Percentiles rank a stretch among this genome's conserved stretches.
These are phyloP conservation scores for Parmelia sp. DNA, from an alignment of 495 filamentous ascomycete species.

Conservation along the genomic window DNA sequence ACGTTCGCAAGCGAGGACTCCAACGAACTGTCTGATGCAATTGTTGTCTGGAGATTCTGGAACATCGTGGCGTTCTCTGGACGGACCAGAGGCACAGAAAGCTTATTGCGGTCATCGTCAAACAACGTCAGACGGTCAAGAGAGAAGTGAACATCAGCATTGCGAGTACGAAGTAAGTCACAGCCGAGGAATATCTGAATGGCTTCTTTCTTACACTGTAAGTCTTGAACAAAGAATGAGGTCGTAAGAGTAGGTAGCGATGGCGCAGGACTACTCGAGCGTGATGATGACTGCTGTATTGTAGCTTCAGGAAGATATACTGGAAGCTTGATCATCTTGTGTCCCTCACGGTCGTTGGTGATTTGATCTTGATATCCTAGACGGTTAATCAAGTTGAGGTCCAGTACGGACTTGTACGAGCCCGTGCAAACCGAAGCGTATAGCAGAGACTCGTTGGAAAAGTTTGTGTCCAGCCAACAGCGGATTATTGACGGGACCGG, in stretches of 20 bases:
- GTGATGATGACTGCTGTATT: slow-evolving; percentile 65
- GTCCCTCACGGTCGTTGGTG: slow-evolving; percentile 52
- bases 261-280: slow-evolving; percentile 63
- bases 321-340: slow-evolving; percentile 62
- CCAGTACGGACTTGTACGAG: slow-evolving; percentile 75
- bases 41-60: slow-evolving; percentile 62
- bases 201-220: slow-evolving; percentile 43
- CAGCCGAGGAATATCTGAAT: slow-evolving; percentile 83
- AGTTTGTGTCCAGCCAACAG: slow-evolving; percentile 85
- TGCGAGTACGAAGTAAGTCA: slow-evolving; percentile 78
- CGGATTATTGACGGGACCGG: slow-evolving; percentile 89
- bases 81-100: slow-evolving; percentile 87
- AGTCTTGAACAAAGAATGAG: slow-evolving; percentile 64
- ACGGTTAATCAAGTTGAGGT: slow-evolving; percentile 62
- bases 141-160: slow-evolving; percentile 87
- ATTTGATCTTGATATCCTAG: slow-evolving; percentile 65
- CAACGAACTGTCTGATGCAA: slow-evolving; percentile 35
- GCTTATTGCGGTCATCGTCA: slow-evolving; percentile 76
- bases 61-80: slow-evolving; percentile 83
- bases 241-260: slow-evolving; percentile 75
- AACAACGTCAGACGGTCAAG: slow-evolving; percentile 81
- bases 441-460: slow-evolving; percentile 76
- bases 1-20: slow-evolving; percentile 13
- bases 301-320: slow-evolving; percentile 89
- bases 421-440: slow-evolving; percentile 92